Evolutionary conservation across 495 filamentous ascomycete species (phyloP), one percentile per base, ranked within the genome.

Genomic region (Penicillium cosmopolitanum): DNA sequence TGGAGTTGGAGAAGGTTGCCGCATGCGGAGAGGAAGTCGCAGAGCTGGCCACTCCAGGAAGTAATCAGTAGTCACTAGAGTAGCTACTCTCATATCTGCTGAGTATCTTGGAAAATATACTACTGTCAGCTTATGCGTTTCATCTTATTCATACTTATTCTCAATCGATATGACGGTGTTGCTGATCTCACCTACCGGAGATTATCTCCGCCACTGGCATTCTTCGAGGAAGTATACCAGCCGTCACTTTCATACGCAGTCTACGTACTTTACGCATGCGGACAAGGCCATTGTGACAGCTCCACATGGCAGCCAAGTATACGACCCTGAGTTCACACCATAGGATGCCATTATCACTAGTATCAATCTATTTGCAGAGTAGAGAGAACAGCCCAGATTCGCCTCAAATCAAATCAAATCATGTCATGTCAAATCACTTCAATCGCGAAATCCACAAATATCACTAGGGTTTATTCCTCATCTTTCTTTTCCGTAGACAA

Each of bases 321-420:
- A 40, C 51, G 33, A 61, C 64, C 47, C 47, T 36, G 33, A 40
- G 51, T 47, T 63, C 47, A 63, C 50, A 58, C 50, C 42, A 23
- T 42, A 63, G 50, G 53, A 57, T 59, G 59, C 65, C 58, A 65
- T 63, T 50, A 31, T 13, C 40, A 23, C 56, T 42, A 23, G 2
- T 3, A 61, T 60, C 61, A 61, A 61, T 65, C 62, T 61, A 69
- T 51, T 23, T 62, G 50, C 57, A 53, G 58, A 61, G 46, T 34
- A 51, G 55, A 59, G 52, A 64, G 42, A 44, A 16, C 40, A 18
- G 35, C 35, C 51, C 46, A 33, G 52, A 16, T 50, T 16, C 21
- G 23, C n/a, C 18, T 28, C 33, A 44, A 47, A 38, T 38, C 11
- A 38, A 38, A 31, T 31, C 28, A 31, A 8, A 31, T 31, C 28